phyloP scores from a whole-genome alignment of 1,284 basidiomycete genomes.

The Irpex sp. region DNA sequence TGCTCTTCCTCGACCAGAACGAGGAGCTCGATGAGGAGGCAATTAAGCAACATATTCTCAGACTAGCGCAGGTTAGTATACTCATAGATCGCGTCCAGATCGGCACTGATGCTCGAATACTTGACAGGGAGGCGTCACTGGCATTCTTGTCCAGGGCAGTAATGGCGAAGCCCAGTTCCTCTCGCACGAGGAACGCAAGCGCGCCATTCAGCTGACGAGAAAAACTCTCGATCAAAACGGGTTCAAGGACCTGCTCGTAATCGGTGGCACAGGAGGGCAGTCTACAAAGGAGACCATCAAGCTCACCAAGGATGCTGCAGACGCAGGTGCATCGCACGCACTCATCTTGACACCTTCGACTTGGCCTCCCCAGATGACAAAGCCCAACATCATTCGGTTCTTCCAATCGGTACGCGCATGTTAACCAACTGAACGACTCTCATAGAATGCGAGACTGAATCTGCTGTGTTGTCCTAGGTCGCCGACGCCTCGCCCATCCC shows the following conservation, averaged over 20 bases:
- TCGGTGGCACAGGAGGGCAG: slow-evolving; percentile 82
- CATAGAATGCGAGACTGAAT: too few relatives aligned
- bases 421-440: too few relatives aligned
- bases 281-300: slow-evolving; percentile 81
- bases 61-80: slow-evolving; percentile 52
- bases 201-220: slow-evolving; percentile 61
- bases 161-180: slow-evolving; percentile 81
- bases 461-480: slow-evolving; percentile 39
- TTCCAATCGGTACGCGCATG: slow-evolving; percentile 44
- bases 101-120: not conserved
- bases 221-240: slow-evolving; percentile 71
- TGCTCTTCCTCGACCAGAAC: slow-evolving; percentile 61
- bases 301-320: slow-evolving; percentile 71
- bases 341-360: slow-evolving; percentile 71
- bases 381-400: slow-evolving; percentile 57
- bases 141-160: slow-evolving; percentile 71
- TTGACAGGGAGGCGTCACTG: slow-evolving; percentile 58
- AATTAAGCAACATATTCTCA: slow-evolving; percentile 58
- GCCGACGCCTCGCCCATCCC: slow-evolving; percentile 81
- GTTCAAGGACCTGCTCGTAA: slow-evolving; percentile 62
- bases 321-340: slow-evolving; percentile 74
- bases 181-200: slow-evolving; percentile 60
- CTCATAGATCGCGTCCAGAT: slow-evolving; percentile 1
- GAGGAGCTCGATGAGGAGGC: slow-evolving; percentile 59
- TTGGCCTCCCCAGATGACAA: slow-evolving; percentile 60